Conservation (phyloP, 2,329 filamentous ascomycete genomes). For the Bisporella sp. region DNA sequence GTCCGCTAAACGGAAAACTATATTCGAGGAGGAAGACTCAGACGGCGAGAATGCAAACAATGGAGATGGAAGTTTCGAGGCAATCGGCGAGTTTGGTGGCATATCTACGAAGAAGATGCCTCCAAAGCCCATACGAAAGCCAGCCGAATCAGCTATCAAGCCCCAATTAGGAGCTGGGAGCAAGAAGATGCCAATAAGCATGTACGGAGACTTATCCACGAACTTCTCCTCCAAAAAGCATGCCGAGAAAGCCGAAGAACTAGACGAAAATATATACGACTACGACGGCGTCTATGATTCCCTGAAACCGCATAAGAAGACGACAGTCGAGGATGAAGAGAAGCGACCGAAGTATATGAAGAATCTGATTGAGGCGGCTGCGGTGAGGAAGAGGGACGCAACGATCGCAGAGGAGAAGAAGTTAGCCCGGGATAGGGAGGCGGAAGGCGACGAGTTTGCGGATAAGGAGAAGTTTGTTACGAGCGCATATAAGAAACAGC, state of each 20-base stretch:
- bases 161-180: constrained; percentile 22
- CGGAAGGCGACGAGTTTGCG: constrained; percentile 72
- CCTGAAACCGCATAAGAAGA: constrained; percentile 57
- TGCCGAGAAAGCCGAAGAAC: constrained; percentile 54
- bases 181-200: constrained; percentile 35
- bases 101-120: constrained; percentile 31
- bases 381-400: constrained; percentile 70
- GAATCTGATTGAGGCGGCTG: constrained; percentile 64
- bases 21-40: constrained; percentile 53
- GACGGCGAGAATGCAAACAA: constrained; percentile 40
- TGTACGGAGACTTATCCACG: constrained; percentile 61
- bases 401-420: constrained; percentile 75
- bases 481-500: constrained; percentile 73
- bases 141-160: constrained; percentile 24
- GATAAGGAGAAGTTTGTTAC: constrained; percentile 86
- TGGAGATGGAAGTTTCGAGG: constrained; percentile 37
- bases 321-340: constrained; percentile 46
- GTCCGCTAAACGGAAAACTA: constrained; percentile 43
- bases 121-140: constrained; percentile 26
- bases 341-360: constrained; percentile 74
- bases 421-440: constrained; percentile 69
- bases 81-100: constrained; percentile 55
- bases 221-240: constrained; percentile 56
- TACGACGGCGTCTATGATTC: constrained; percentile 80
- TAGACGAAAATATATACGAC: constrained; percentile 74